phyloP scores from a whole-genome alignment of 73 alveolate genomes.

The Diophrys appendiculata region DNA sequence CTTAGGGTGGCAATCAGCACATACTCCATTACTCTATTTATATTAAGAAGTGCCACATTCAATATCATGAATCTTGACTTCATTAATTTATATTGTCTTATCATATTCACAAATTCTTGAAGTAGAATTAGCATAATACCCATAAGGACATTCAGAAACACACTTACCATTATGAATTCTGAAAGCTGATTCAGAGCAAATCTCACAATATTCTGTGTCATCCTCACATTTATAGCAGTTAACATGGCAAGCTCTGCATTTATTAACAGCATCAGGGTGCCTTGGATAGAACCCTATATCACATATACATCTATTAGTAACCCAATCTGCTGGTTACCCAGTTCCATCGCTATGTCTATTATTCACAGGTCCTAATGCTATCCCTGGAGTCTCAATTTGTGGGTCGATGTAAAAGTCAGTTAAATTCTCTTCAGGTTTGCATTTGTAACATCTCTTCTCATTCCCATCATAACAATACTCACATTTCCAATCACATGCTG shows the following conservation, averaged over 20 bases:
- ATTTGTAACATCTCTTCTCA: conserved; percentile 9
- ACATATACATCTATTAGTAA: conserved; percentile 21
- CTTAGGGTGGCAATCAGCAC: conserved; percentile 23
- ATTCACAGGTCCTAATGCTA: too few relatives aligned
- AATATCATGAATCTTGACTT: background rate
- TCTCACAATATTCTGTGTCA: conserved; percentile 19
- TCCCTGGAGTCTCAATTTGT: too few relatives aligned
- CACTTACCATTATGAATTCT: conserved; percentile 27
- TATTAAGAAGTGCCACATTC: conserved; percentile 1
- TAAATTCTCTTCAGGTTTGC: conserved; percentile 31
- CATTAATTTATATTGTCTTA: background rate
- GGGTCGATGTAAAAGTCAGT: too few relatives aligned
- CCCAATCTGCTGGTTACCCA: conserved; percentile 17
- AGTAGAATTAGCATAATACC: conserved; percentile 21
- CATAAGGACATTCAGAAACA: conserved; percentile 38
- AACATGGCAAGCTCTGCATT: conserved; percentile 29
- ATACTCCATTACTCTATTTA: background rate
- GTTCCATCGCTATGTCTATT: too few relatives aligned
- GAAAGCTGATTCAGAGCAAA: conserved; percentile 30
- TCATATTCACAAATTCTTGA: conserved; percentile 31
- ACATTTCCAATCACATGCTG: conserved; percentile 28
- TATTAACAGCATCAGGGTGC: conserved; percentile 3
- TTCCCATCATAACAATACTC: conserved; percentile 22
- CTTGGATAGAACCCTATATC: conserved; percentile 23
- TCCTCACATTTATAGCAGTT: conserved; percentile 30